A percentile compares a stretch with the other conserved stretches of the same genome.
These are phyloP conservation scores for Limnanthes douglasii DNA, from an alignment of 345 rosid species.

Conservation along the genomic window DNA sequence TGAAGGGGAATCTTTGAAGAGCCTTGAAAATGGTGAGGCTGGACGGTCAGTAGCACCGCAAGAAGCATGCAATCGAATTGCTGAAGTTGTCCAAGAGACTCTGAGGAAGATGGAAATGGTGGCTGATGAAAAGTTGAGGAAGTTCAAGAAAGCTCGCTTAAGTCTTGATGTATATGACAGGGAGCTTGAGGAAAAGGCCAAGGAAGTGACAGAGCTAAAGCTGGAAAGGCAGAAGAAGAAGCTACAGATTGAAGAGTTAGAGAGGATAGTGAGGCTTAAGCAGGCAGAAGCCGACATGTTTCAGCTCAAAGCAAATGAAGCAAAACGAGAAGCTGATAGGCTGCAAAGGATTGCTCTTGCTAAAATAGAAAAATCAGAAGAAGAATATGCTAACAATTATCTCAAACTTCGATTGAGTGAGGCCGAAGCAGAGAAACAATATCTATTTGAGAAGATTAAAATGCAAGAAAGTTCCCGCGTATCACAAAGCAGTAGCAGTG, in stretches of 20 bases:
- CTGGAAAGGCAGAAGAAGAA: conserved; percentile 71
- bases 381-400: conserved; percentile 83
- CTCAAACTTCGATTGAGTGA: conserved; percentile 81
- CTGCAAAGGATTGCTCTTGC: conserved; percentile 83
- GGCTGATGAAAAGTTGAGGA: conserved; percentile 85
- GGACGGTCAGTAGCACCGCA: conserved; percentile 80
- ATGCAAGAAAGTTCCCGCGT: conserved; percentile 71
- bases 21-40: conserved; percentile 69
- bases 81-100: conserved; percentile 92
- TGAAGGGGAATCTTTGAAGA: conserved; percentile 74
- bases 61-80: conserved; percentile 91
- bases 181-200: conserved; percentile 87
- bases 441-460: conserved; percentile 80
- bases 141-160: conserved; percentile 79
- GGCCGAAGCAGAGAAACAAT: conserved; percentile 97
- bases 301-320: conserved; percentile 90
- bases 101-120: conserved; percentile 97
- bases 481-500: conserved; percentile 33
- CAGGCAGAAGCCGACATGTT: conserved; percentile 98
- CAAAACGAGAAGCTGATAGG: conserved; percentile 82
- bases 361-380: conserved; percentile 82
- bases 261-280: conserved; percentile 84
- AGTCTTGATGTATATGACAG: conserved; percentile 74
- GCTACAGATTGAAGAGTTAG: conserved; percentile 77
- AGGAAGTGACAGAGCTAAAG: conserved; percentile 65